Base-by-base conservation (phyloP, 805 yeast genomes). In the Cephaloascus albidus region DNA sequence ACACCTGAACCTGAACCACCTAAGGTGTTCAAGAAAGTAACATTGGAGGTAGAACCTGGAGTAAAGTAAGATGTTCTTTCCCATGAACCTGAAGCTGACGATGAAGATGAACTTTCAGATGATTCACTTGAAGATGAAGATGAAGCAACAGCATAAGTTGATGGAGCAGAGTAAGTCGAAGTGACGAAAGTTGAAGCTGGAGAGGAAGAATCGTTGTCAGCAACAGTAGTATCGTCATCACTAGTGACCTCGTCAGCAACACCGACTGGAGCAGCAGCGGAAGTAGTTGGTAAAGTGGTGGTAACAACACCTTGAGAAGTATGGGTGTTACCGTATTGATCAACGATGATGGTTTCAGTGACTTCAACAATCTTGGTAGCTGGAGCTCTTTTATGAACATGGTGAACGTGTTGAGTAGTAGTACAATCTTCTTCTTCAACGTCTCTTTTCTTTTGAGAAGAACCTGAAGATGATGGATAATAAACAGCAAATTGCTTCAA, bases 1-100 rank as follows among this genome's bases (percentile, higher is more conserved):
- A 74, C 76, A 67, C 98, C 98, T 12, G 96, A 86, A 39, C 86
- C 88, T 34, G 80, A 68, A 49, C 94, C 95, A 63, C 98, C 98
- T 54, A 68, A 66, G 63, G 84, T 76, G 81, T 90, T 90, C 67
- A 89, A 68, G 77, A 93, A 89, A 33, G 78, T 79, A 48, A 78
- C 65, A 61, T 88, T 88, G 52, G 72, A 65, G 38, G 88, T 63
- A 34, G 81, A 64, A 46, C 89, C 89, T 45, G 89, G 78, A 17
- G 71, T 63, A 49, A 64, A 60, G 73, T 81, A 84, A 12, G 95
- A 76, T 41, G 61, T 61, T 74, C 95, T 81, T 35, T 63, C 53
- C 96, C 96, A 90, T 41, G 61, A 74, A 53, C 76, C 76, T 33
- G 71, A 55, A 26, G 70, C 50, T 32, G 64, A 55, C 19, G 68